Conservation (phyloP, 2,329 filamentous ascomycete genomes). For the Aspergillus melleus region DNA sequence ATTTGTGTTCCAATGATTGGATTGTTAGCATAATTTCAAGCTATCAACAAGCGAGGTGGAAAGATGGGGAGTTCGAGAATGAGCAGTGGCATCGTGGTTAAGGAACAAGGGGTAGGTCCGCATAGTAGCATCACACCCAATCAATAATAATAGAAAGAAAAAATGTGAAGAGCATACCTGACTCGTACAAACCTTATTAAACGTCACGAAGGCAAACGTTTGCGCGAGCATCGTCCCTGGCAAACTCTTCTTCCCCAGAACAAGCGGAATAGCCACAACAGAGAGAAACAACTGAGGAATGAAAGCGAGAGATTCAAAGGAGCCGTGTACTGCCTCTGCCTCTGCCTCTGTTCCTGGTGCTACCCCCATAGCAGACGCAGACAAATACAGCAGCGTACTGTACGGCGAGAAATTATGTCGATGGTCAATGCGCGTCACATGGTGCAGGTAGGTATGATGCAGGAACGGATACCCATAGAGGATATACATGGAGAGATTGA, state of each 20-base stretch:
- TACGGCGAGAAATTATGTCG: conserved; percentile 98
- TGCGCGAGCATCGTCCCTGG: conserved; percentile 86
- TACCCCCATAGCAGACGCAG: conserved; percentile 57
- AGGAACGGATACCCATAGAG: conserved; percentile 80
- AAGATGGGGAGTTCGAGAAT: too few species aligned
- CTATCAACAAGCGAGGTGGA: too few species aligned
- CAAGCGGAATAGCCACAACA: conserved; percentile 71
- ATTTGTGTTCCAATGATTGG: too few species aligned
- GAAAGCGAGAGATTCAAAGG: conserved; percentile 80
- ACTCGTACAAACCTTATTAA: conserved; percentile 98
- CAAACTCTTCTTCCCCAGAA: conserved; percentile 77
- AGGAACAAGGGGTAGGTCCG: too few species aligned
- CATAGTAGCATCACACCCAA: too few species aligned
- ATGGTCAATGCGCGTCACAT: conserved; percentile 89
- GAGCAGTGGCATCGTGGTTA: too few species aligned
- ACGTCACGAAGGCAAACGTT: conserved; percentile 94
- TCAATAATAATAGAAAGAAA: too few species aligned
- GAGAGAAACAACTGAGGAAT: conserved; percentile 82
- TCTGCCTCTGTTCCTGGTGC: conserved; percentile 18
- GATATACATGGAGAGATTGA: conserved; percentile 78
- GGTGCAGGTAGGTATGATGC: conserved; percentile 88
- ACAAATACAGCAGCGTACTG: conserved; percentile 85
- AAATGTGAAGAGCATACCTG: conserved; percentile 61
- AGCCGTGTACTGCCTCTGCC: conserved; percentile 23
- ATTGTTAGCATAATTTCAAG: too few species aligned